Conservation (phyloP, 441 rosid genomes). For the Populus tomentosa region DNA sequence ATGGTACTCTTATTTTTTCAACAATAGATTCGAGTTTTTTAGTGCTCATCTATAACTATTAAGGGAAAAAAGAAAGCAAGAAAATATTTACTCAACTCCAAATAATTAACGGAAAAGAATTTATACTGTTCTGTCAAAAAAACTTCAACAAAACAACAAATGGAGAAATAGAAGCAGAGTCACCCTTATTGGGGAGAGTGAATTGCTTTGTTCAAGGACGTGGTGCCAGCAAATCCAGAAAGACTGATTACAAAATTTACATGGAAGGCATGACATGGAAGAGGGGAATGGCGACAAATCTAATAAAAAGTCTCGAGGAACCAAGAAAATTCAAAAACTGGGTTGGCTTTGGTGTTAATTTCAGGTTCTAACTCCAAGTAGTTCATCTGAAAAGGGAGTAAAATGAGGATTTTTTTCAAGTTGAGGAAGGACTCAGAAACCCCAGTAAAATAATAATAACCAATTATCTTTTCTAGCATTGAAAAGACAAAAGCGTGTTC, state of each 20-base stretch:
- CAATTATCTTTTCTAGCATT: neutral
- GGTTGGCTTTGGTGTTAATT: neutral
- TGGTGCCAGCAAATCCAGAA: neutral
- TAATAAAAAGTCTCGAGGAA: neutral
- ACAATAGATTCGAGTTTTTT: neutral
- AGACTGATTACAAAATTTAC: neutral
- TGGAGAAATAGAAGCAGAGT: neutral
- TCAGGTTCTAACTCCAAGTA: neutral
- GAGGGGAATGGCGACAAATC: neutral
- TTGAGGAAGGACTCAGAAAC: neutral
- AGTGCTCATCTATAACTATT: neutral
- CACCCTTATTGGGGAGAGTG: neutral
- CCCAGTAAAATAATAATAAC: neutral
- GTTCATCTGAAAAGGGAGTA: neutral
- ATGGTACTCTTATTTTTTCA: neutral
- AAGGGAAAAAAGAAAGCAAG: no score
- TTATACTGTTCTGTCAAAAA: neutral
- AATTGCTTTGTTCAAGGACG: neutral
- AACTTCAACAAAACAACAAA: neutral
- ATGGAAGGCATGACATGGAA: neutral
- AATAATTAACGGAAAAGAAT: no score
- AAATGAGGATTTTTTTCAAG: neutral
- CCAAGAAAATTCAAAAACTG: neutral
- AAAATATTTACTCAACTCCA: neutral
- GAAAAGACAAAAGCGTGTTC: conserved; percentile 10